These are phyloP conservation scores for Phytophthora pluvialis DNA, from an alignment of 352 stramenopile species.

Conservation along the genomic window DNA sequence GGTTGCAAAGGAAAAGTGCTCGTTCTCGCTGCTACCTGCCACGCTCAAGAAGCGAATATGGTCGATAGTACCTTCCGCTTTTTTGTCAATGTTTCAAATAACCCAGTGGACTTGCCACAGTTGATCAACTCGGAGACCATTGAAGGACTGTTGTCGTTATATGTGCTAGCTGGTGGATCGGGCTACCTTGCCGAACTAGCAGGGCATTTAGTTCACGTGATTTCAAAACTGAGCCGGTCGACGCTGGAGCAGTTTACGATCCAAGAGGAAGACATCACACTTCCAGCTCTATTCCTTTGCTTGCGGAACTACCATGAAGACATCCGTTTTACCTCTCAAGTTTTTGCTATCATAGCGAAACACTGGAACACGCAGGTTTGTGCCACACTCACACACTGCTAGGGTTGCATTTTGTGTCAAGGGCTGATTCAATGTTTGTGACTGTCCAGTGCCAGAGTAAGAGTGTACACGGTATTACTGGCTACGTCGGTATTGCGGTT, in stretches of 20 bases:
- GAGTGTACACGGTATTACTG: conserved; percentile 52
- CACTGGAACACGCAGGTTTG: conserved; percentile 50
- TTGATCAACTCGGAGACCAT: conserved; percentile 61
- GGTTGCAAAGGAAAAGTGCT: conserved; percentile 51
- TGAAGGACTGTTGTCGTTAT: conserved; percentile 68
- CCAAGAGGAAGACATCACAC: conserved; percentile 52
- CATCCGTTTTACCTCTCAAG: conserved; percentile 53
- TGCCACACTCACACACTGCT: background rate
- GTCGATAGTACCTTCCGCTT: conserved; percentile 57
- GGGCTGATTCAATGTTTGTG: conserved; percentile 4
- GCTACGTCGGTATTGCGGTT: conserved; percentile 69
- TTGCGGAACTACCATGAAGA: conserved; percentile 56
- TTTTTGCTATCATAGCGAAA: conserved; percentile 64
- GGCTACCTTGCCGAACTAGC: conserved; percentile 42
- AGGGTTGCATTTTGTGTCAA: background rate
- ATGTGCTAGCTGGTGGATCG: conserved; percentile 43
- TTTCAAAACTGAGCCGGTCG: conserved; percentile 48
- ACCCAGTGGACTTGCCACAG: conserved; percentile 52
- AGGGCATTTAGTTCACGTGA: conserved; percentile 49
- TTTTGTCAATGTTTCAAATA: conserved; percentile 60
- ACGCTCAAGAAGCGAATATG: conserved; percentile 41
- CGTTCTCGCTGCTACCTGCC: conserved; percentile 42
- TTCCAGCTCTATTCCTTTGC: conserved; percentile 73
- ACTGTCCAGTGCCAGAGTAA: conserved; percentile 14
- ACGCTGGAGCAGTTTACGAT: conserved; percentile 53